Evolutionary conservation across 306 rosid species (phyloP), one percentile per base, ranked within the genome.

Genomic region (Pueraria montana): DNA sequence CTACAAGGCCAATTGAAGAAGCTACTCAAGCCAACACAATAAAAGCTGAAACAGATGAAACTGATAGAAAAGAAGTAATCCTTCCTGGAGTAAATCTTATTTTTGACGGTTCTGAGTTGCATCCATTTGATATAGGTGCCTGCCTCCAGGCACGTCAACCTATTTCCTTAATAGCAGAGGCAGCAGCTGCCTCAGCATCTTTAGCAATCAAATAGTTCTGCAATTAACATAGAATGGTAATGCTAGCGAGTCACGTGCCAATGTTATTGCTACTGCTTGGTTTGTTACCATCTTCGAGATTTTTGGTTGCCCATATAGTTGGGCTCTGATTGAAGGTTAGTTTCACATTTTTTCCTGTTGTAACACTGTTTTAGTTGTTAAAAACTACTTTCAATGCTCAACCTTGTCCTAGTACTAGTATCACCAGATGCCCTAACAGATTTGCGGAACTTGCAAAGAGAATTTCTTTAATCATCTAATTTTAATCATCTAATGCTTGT

Each of bases 131-230:
- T 62, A 91, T 93, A 69, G 91, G 95, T 82, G 97, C 97, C 84
- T 94, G 98, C 84, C 92, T 91, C 59, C 97, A 93, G 90, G 97
- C 92, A 83, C 95, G 95, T 49, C 98, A 89, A 71, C 97, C 97
- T 36, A 88, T 93, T 84, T 84, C 94, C 61, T 87, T 93, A 85
- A 85, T 94, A 91, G 92, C 97, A 68, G 97, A 93, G 64, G 97
- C 99, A 61, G 91, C 95, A 7, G 82, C 89, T 63, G 88, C 91
- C 80, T 92, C 98, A 43, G 88, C 95, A 81, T 80, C 87, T 62
- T 52, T 77, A 84, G 69, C 89, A 73, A 83, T 86, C 80, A 89
- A 89, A 81, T 92, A 92, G 89, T 71, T 68, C 81, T 59, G 77
- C 67, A 23, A 62, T 52, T 69, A 42, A 72, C 30, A n/a, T 56